Base-by-base conservation (phyloP, 352 stramenopile species). In the Hyaloperonospora brassicae region DNA sequence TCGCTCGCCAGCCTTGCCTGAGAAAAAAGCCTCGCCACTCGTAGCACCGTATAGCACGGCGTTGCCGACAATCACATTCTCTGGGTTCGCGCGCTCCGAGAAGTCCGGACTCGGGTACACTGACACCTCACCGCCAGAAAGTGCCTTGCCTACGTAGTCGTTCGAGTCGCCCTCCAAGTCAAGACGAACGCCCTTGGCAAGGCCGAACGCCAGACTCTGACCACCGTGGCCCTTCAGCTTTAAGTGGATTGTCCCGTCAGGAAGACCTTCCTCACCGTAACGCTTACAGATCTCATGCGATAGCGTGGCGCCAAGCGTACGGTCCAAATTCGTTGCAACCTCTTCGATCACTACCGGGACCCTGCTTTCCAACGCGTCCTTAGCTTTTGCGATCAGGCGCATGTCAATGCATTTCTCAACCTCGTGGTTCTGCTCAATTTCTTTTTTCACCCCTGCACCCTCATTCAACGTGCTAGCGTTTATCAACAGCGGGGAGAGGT, bases 111-210 rank as follows among this genome's bases (percentile, higher is more conserved):
- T 75, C 22, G 93, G 93, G 59, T 85, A 95, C 12, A 98, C 92
- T 24, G 87, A 73, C 62, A 98, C 88, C 59, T 96, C 93, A 57
- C 93, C 91, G 41, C 92, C 92, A 35, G 85, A 96, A 31, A 98
- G 75, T 34, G 90, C 86, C 74, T 98, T 98, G 60, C 93, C 93
- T 23, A 96, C 89, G 62, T 97, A 97, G 70, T 98, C 95, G 70
- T 98, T 98, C 39, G 90, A 93, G 75, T 98, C 95, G 41, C 95
- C 95, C 43, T 96, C 76, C 24, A 88, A 64, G 55, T 92, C 87
- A 36, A 98, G 79, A 45, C 82, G 92, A 42, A 98, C 83, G 62
- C 95, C 95, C 69, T 96, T 96, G 0, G 88, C 89, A 57, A 98
- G 71, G 50, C 88, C 89, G 53, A 98, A 98, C 25, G 72, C 95